Base-by-base conservation (phyloP, 192 early-diverging fungal genomes). In the Coemansia sp. region DNA sequence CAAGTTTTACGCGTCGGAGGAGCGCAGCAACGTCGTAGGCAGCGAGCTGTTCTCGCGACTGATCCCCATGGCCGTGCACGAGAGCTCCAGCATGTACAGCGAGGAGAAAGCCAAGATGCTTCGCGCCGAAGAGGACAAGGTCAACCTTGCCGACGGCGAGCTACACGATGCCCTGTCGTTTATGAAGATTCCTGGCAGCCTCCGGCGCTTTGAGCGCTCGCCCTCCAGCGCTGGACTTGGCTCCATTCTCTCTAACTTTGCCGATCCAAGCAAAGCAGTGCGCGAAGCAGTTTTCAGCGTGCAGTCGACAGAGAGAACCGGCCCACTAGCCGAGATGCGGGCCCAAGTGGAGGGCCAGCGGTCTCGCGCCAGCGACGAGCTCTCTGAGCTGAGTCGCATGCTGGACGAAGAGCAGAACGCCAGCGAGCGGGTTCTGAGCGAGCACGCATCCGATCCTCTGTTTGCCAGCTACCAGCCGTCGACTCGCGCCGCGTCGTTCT, bases 81-180 rank as follows among this genome's bases (percentile, higher is more conserved):
- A 98, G 79, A 88, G 92, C 41, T 86, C 95, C 13, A 93, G 91
- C 23, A 59, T 97, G 63, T 99, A 99, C 66, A 95, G 94, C 21
- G 97, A 98, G 71, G 94, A 97, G 72, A 94, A 97, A 80, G 95
- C 94, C 18, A 94, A 95, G 80, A 65, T 99, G 35, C 85, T 97
- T 7, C 88, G 97, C 23, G 73, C 83, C 21, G 92, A 95, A 55
- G 86, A 88, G 21, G 94, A 89, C 63, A 79, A 85, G 64, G 91
- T 89, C 31, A 92, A 93, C 48, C 66, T 88, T 6, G 91, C 94
- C 6, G 91, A 97, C 71, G 87, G 83, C 25, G 95, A 99, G 66
- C 70, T 96, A 14, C 85, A 91, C 45, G 90, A 89, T 21, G 85
- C 90, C 6, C 71, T 99, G 23, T 89, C 91, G 53, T 94, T 92